These are phyloP conservation scores for Rhodotorula sp. DNA, from an alignment of 1,284 basidiomycete species.

Conservation along the genomic window DNA sequence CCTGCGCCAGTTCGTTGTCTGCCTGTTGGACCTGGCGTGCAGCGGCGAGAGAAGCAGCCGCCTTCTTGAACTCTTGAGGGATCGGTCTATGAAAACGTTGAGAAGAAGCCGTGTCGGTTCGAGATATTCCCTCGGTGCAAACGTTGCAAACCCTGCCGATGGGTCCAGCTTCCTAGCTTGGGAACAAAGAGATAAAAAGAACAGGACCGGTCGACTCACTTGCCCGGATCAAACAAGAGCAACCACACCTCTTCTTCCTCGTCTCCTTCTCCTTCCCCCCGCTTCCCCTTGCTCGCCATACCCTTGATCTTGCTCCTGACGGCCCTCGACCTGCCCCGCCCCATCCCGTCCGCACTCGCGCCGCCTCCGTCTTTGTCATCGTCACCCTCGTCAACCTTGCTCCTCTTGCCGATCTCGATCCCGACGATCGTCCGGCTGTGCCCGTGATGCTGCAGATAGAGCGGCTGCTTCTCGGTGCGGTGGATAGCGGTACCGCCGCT, in stretches of 20 bases:
- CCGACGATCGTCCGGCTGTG: constrained; percentile 45
- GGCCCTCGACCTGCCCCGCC: neutral
- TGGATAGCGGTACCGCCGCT: neutral
- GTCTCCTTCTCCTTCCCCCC: neutral
- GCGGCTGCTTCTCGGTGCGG: constrained; percentile 28
- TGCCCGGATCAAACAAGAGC: constrained; percentile 45
- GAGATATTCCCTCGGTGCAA: neutral
- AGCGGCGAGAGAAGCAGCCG: neutral
- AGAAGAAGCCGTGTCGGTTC: neutral
- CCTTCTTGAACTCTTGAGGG: constrained; percentile 2
- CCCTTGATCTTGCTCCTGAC: neutral
- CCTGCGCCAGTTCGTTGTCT: neutral
- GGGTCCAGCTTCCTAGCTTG: no score
- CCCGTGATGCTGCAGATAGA: constrained; percentile 46
- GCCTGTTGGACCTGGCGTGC: no score
- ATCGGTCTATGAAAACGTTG: neutral
- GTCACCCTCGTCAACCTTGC: neutral
- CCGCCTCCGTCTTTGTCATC: no score
- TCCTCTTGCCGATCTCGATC: constrained; percentile 36
- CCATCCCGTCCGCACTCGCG: no score
- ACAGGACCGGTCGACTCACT: constrained; percentile 24
- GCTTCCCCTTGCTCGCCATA: neutral
- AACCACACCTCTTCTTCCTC: constrained; percentile 30
- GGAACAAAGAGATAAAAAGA: neutral
- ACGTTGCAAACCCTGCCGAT: no score